Evolutionary conservation across 192 early-diverging fungal species (phyloP), one percentile per base, ranked within the genome.

Genomic region (Spinellus fusiger): DNA sequence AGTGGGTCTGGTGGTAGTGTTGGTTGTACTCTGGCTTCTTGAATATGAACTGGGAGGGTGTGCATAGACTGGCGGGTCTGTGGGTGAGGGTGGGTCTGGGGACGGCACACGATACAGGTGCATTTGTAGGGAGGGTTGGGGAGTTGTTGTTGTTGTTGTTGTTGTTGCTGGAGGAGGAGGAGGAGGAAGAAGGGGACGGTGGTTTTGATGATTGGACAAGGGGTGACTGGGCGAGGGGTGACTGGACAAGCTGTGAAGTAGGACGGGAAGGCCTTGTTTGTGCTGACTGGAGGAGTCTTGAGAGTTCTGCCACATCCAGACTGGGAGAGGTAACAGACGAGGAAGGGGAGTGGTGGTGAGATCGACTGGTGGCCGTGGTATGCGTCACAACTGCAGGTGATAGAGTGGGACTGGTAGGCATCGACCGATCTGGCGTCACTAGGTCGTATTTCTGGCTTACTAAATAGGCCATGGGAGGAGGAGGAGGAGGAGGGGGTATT

Each of bases 11-110:
- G 23, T 69, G 60, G 7, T 69, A 69, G 2, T 56, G 59, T 31
- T 69, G 51, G 46, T 62, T 53, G 20, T 69, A 69, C 20, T 69
- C 61, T 18, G 66, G 66, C 28, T 69, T 69, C 29, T 69, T 69
- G 44, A 69, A 69, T 34, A 69, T 44, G 49, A 69, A 69, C 53
- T 69, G 66, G 4, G 66, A 52, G 1, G 66, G 66, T 6, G 66
- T 69, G 31, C 65, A 67, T 0, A 51, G 47, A 34, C 63, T 61
- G 12, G 66, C 52, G 8, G 66, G 66, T 47, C 55, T 40, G 13
- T 67, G 65, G 13, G 58, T 28, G 13, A 67, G 28, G 7, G 49
- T 35, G 25, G 65, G 65, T 6, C 65, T 49, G 3, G 64, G 27
- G 40, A 44, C 10, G 18, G 35, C 5, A 13, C 5, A 5, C 5